Evolutionary conservation across 495 filamentous ascomycete species (phyloP).

Genomic region (Penicillium atrosanguineum): DNA sequence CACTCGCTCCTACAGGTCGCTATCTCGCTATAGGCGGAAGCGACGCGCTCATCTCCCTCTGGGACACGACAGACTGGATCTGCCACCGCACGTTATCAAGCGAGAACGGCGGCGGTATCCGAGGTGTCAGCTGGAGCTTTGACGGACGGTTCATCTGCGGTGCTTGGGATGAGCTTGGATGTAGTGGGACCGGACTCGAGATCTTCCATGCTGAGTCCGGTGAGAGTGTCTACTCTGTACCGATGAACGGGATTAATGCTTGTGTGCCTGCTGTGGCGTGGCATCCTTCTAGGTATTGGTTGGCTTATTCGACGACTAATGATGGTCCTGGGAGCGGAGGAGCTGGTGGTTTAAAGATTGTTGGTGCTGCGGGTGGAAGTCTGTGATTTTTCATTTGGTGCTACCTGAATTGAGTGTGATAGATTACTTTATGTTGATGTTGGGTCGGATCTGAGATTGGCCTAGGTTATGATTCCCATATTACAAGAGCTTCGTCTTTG

Average conservation of each 20-base stretch:
- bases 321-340: slow-evolving; percentile 71
- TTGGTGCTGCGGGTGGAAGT: slow-evolving; percentile 57
- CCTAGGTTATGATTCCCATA: slow-evolving; percentile 4
- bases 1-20: slow-evolving; percentile 70
- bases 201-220: slow-evolving; percentile 86
- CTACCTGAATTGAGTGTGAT: neutral
- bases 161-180: slow-evolving; percentile 71
- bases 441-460: neutral
- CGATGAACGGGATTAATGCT: slow-evolving; percentile 54
- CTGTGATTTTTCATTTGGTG: slow-evolving; percentile 8
- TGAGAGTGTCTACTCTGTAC: slow-evolving; percentile 77
- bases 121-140: slow-evolving; percentile 84
- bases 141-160: slow-evolving; percentile 86
- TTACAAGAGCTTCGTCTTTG: neutral
- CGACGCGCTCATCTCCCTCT: slow-evolving; percentile 84
- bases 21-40: slow-evolving; percentile 86
- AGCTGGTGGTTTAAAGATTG: slow-evolving; percentile 74
- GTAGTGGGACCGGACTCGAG: slow-evolving; percentile 53
- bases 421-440: neutral
- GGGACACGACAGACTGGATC: slow-evolving; percentile 92
- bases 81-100: slow-evolving; percentile 76
- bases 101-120: slow-evolving; percentile 70
- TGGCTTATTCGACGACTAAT: slow-evolving; percentile 84
- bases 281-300: slow-evolving; percentile 85
- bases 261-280: slow-evolving; percentile 69